Base-by-base conservation (phyloP, 306 rosid species). In the Glycine soja region DNA sequence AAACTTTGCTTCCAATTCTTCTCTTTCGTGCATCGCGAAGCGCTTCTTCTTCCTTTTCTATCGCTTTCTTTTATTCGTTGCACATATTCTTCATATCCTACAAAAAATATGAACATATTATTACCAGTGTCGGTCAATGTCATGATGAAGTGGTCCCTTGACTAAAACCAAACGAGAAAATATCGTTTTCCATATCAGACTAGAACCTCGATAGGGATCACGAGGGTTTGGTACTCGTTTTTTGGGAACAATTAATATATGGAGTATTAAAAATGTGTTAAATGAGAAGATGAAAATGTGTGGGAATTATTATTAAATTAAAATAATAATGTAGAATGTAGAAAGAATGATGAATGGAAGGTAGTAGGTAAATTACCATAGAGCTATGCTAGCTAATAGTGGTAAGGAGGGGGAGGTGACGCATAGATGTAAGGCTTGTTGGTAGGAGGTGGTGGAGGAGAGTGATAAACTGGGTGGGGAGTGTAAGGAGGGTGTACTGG, bases 331-430 rank as follows among this genome's bases (percentile, higher is more conserved):
- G 48, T 38, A 14, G 16, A 42, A 12, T 11, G 45, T 51, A 14
- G 30, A 6, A 52, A 48, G 59, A 58, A 43, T 24, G 30, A 1
- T 24, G 30, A 24, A 24, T 24, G 30, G 40, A 36, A 36, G 40
- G 40, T 36, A 4, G 40, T 36, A 4, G 40, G 30, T 24, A 24
- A 24, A 24, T 89, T 77, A 88, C 97, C 94, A 86, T 59, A 56
- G 71, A 15, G 81, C 42, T 70, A 15, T 6, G 56, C 30, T 54
- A 62, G 87, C 92, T 89, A 90, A 68, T 74, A 57, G 86, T 88
- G 91, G 91, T 87, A 81, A 32, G 97, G 95, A 52, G 97, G 97
- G 61, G 97, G 97, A 63, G 97, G 97, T 45, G 97, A 90, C 8
- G 91, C 52, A 65, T 90, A 92, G 84, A 81, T 54, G 61, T 89